Percentiles rank a stretch among this genome's conserved stretches.
Conservation (phyloP, 768 basidiomycete genomes). For the Pleurotus salmoneostramineus region DNA sequence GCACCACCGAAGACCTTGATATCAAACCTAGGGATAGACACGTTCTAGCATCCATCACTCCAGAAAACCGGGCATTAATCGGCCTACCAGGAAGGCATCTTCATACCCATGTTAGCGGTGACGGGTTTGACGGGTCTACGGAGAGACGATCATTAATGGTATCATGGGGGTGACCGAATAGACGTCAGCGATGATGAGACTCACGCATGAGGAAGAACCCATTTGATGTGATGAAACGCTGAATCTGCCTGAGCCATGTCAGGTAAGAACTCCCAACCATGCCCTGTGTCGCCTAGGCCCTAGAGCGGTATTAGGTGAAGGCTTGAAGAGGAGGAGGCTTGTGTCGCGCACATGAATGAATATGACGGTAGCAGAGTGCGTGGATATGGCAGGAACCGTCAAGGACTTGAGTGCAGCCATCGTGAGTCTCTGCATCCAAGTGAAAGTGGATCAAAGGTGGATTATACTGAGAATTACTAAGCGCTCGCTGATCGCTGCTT, state of each 20-base stretch:
- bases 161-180: conserved; percentile 4
- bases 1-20: neutral
- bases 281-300: conserved; percentile 75
- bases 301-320: conserved; percentile 19
- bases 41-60: neutral
- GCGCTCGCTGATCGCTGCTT: neutral
- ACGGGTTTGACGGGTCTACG: conserved; percentile 55
- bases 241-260: conserved; percentile 54
- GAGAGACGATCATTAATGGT: too few relatives aligned
- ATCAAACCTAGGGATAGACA: neutral
- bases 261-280: conserved; percentile 77
- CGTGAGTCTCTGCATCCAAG: neutral
- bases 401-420: conserved; percentile 40
- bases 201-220: conserved; percentile 84
- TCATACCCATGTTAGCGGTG: conserved; percentile 69
- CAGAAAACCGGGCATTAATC: neutral
- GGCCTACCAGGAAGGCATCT: conserved; percentile 72
- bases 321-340: neutral
- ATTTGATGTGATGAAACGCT: conserved; percentile 74
- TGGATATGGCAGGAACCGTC: conserved; percentile 47
- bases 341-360: conserved; percentile 10
- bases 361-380: conserved; percentile 68
- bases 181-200: conserved; percentile 18
- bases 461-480: neutral
- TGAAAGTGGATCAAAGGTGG: neutral